These are phyloP conservation scores for Trichoderma sp. DNA, from an alignment of 2,329 filamentous ascomycete genomes.

Conservation along the genomic window DNA sequence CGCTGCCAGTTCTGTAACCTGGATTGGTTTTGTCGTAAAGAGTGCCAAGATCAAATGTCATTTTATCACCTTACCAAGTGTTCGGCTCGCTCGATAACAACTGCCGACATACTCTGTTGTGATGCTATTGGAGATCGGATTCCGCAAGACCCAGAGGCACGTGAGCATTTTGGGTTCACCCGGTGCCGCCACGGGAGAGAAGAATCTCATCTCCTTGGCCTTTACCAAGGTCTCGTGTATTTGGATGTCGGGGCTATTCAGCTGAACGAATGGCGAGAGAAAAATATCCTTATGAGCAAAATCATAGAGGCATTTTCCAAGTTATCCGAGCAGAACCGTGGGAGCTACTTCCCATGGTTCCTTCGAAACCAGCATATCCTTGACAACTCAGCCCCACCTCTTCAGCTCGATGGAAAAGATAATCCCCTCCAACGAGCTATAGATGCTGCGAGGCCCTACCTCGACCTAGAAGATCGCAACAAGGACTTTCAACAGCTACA, in stretches of 20 bases:
- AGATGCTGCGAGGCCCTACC: background rate
- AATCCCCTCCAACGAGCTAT: background rate
- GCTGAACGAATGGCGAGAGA: constrained; percentile 1
- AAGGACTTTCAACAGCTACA: background rate
- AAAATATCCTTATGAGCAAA: background rate
- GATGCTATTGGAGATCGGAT: background rate
- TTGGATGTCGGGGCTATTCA: background rate
- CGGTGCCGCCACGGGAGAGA: background rate
- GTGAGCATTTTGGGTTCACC: background rate
- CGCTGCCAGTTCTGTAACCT: background rate
- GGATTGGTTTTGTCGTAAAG: background rate
- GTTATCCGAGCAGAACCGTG: background rate
- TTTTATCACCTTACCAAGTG: background rate
- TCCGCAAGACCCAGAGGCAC: background rate
- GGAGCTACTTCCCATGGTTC: constrained; percentile 1
- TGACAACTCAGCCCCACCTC: background rate
- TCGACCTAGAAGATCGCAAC: background rate
- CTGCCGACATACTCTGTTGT: background rate
- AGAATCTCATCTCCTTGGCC: background rate
- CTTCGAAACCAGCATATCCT: constrained; percentile 9
- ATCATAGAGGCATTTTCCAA: background rate
- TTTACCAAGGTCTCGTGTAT: background rate
- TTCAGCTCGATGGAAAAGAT: background rate
- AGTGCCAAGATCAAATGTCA: background rate
- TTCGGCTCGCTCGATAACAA: background rate